Evolutionary conservation across 129 eudicot species (phyloP), one percentile per base, ranked within the genome.

Genomic region (Centella asiatica): DNA sequence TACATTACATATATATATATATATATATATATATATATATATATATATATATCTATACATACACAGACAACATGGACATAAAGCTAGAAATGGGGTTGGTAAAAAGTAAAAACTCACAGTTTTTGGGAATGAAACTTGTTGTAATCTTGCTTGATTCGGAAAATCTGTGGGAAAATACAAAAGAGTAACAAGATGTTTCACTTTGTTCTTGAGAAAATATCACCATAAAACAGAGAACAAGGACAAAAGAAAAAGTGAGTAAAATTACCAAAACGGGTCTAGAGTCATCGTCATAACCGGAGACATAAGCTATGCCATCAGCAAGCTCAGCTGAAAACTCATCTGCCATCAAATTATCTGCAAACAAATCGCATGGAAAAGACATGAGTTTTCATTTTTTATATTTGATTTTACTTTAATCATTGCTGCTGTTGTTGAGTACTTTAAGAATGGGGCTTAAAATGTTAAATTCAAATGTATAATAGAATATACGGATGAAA

Each of bases 251-350:
- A 32, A 49, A 5, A 19, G 7, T 25, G 9, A 3, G 25, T 31
- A 34, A 26, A 58, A 5, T 46, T 83, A 93, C 96, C 86, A 82
- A 45, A 23, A 93, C 96, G 27, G 99, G 99, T 66, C 99, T 70
- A 14, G 77, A 76, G 71, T 85, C 85, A 55, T 87, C 95, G 52
- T 93, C 99, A 5, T 87, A 89, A 31, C 99, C 99, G 11, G 99
- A 85, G 17, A 93, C 95, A 72, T 80, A 87, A 44, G 99, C 99
- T 45, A 85, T 67, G 4, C 99, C 99, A 14, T 93, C 96, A 2
- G 95, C 95, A 24, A 87, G 75, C 85, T 93, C 99, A 32, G 83
- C 88, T 12, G 95, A 87, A 62, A 93, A 93, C 60, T 93, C 99
- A 71, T 93, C 99, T 13, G 99, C 99, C 5, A 87, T 93, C 53